Percentiles rank a stretch among this genome's conserved stretches.
These are phyloP conservation scores for Wallacemonas sp. DNA, from an alignment of 208 protist genomes.

Conservation along the genomic window DNA sequence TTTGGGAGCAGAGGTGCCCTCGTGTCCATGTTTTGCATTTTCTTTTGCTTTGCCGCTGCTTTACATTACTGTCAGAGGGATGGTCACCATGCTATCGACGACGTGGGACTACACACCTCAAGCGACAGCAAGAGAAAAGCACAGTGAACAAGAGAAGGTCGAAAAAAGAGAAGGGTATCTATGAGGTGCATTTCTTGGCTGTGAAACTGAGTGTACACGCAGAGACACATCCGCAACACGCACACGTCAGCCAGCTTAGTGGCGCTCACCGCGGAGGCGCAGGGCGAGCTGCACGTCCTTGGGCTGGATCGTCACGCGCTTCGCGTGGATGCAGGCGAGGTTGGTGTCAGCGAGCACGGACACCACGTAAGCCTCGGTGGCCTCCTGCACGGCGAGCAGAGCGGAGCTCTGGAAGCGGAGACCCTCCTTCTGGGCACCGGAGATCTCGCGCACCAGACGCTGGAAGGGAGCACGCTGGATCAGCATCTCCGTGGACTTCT, in stretches of 20 bases:
- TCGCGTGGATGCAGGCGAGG: slow-evolving; percentile 84
- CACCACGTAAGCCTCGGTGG: slow-evolving; percentile 90
- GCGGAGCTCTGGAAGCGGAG: slow-evolving; percentile 86
- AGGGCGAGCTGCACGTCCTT: slow-evolving; percentile 70
- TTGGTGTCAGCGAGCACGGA: slow-evolving; percentile 92
- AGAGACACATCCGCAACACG: background rate
- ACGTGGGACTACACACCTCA: background rate
- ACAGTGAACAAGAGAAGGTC: background rate
- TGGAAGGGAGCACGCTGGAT: slow-evolving; percentile 88
- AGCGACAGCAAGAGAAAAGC: slow-evolving; percentile 5
- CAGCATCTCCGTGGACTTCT: slow-evolving; percentile 86
- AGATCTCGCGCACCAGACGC: slow-evolving; percentile 84
- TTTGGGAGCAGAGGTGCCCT: too few species aligned
- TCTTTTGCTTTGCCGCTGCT: too few species aligned
- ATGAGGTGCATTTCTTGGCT: background rate
- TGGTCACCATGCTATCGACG: too few species aligned
- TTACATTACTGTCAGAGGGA: too few species aligned
- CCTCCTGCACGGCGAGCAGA: slow-evolving; percentile 86
- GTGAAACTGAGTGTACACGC: background rate
- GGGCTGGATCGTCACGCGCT: slow-evolving; percentile 83
- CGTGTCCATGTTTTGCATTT: too few species aligned
- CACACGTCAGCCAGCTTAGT: slow-evolving; percentile 21
- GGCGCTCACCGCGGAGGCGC: slow-evolving; percentile 57
- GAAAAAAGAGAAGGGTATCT: slow-evolving; percentile 1
- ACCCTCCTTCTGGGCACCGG: slow-evolving; percentile 64